A percentile compares a stretch with the other conserved stretches of the same genome.
Evolutionary conservation across 768 basidiomycete genomes (phyloP).

Genomic region (Lactifluus piperatus): DNA sequence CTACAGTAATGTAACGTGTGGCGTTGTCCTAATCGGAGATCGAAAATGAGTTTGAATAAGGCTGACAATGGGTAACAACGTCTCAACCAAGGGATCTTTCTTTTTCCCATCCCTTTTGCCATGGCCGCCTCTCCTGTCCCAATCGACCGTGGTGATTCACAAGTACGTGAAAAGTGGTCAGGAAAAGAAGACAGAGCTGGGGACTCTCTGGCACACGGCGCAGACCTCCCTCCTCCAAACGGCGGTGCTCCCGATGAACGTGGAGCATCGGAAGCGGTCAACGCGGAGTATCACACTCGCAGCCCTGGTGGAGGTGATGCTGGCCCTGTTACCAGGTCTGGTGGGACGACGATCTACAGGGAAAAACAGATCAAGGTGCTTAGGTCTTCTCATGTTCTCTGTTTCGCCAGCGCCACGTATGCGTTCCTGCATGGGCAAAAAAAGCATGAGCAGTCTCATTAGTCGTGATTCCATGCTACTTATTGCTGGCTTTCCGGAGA

Average conservation of each 20-base stretch:
- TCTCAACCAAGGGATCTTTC: neutral
- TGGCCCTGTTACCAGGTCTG: conserved; percentile 13
- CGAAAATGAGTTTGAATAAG: conserved; percentile 12
- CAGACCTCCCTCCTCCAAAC: conserved; percentile 19
- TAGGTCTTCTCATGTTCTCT: conserved; percentile 48
- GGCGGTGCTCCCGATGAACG: conserved; percentile 20
- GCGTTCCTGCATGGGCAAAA: conserved; percentile 22
- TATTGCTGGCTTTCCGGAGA: conserved; percentile 20
- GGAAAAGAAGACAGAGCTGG: conserved; percentile 18
- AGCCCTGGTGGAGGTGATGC: conserved; percentile 17
- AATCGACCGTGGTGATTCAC: conserved; percentile 17
- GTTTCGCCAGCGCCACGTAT: conserved; percentile 22
- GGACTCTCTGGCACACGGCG: conserved; percentile 19
- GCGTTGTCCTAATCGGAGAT: conserved; percentile 21
- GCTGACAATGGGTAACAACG: neutral
- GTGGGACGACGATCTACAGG: conserved; percentile 29
- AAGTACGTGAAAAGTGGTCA: conserved; percentile 21
- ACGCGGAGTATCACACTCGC: conserved; percentile 19
- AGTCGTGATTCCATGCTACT: conserved; percentile 22
- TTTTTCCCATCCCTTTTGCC: conserved; percentile 9
- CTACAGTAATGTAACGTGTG: conserved; percentile 7
- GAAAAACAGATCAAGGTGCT: conserved; percentile 86
- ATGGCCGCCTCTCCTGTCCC: conserved; percentile 24
- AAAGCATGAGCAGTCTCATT: conserved; percentile 15
- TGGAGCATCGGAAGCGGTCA: conserved; percentile 14